A percentile compares a stretch with the other conserved stretches of the same genome.
These are phyloP conservation scores for Populus nigra DNA, from an alignment of 345 rosid genomes.

Conservation along the genomic window DNA sequence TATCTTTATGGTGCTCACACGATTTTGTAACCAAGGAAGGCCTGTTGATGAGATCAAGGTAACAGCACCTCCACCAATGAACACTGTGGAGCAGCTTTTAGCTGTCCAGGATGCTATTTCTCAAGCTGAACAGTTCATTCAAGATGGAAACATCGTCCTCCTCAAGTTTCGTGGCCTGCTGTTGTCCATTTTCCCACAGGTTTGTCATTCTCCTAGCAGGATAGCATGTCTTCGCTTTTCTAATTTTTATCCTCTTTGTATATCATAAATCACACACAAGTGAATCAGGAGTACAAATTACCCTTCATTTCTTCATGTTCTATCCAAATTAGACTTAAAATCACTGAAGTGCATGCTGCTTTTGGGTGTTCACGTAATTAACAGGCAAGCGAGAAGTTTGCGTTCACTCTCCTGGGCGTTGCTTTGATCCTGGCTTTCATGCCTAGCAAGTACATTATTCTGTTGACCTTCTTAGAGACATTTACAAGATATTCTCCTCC, in stretches of 20 bases:
- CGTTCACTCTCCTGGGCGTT: constrained; percentile 41
- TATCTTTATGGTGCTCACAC: constrained; percentile 63
- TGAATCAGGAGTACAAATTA: background rate
- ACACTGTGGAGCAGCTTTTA: constrained; percentile 91
- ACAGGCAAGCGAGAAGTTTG: constrained; percentile 83
- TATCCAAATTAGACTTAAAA: background rate
- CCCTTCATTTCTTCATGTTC: background rate
- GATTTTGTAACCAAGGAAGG: constrained; percentile 54
- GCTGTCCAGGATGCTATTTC: constrained; percentile 85
- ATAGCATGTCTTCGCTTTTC: background rate
- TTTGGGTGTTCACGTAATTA: background rate
- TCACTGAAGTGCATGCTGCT: background rate
- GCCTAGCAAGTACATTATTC: constrained; percentile 57
- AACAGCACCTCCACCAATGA: constrained; percentile 78
- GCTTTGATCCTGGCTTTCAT: constrained; percentile 51
- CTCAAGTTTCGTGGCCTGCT: constrained; percentile 84
- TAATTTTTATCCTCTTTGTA: background rate
- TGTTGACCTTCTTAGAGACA: constrained; percentile 54
- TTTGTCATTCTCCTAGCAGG: constrained; percentile 9
- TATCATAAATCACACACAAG: background rate
- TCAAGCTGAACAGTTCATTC: constrained; percentile 71
- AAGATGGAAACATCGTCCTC: constrained; percentile 77
- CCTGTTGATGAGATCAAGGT: constrained; percentile 59
- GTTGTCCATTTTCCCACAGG: constrained; percentile 77
- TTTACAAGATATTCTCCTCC: constrained; percentile 82